Conservation (phyloP, 1,139 yeast species). For the Tardiomyces digboiensis region DNA sequence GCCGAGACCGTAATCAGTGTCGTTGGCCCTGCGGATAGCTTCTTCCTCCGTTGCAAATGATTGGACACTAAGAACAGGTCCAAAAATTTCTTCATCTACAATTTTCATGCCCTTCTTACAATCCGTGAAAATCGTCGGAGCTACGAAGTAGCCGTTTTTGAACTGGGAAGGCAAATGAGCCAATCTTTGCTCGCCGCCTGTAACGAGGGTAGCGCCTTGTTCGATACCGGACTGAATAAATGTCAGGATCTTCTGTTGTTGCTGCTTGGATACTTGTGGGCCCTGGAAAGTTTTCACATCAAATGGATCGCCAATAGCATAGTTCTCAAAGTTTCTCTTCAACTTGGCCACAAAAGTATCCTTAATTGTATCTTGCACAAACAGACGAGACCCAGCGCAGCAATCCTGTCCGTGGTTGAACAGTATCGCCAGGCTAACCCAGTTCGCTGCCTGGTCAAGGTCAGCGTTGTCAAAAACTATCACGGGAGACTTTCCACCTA, state of each 20-base stretch:
- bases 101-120: slow-evolving; percentile 53
- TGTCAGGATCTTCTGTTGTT: slow-evolving; percentile 51
- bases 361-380: slow-evolving; percentile 66
- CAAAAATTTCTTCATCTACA: slow-evolving; percentile 68
- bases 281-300: slow-evolving; percentile 49
- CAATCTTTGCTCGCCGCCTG: slow-evolving; percentile 42
- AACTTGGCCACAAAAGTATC: slow-evolving; percentile 57
- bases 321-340: slow-evolving; percentile 38
- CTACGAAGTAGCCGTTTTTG: slow-evolving; percentile 47
- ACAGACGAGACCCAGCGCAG: slow-evolving; percentile 78
- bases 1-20: slow-evolving; percentile 70
- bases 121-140: slow-evolving; percentile 62
- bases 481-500: slow-evolving; percentile 83
- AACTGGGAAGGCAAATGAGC: slow-evolving; percentile 5
- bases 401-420: slow-evolving; percentile 84
- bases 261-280: slow-evolving; percentile 61
- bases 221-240: slow-evolving; percentile 55
- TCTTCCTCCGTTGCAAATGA: slow-evolving; percentile 65
- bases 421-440: slow-evolving; percentile 53
- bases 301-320: slow-evolving; percentile 45
- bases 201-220: slow-evolving; percentile 56
- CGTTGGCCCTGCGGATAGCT: slow-evolving; percentile 60
- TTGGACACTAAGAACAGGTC: slow-evolving; percentile 74
- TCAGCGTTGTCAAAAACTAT: slow-evolving; percentile 69
- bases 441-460: slow-evolving; percentile 49